Evolutionary conservation across 2,329 filamentous ascomycete genomes (phyloP), one percentile per base, ranked within the genome.

Genomic region (Aspergillus piperis): DNA sequence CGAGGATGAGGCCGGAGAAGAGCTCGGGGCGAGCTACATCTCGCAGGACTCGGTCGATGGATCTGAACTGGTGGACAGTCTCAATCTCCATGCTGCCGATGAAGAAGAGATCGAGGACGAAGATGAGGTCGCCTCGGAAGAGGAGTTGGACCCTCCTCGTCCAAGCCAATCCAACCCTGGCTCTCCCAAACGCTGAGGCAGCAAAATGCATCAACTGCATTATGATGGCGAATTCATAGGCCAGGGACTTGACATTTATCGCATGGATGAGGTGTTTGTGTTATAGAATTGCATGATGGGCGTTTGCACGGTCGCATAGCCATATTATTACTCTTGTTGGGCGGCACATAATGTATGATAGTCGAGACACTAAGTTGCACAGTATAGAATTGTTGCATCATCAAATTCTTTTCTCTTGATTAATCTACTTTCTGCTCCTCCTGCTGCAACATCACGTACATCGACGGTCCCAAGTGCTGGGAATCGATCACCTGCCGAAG

Each of bases 1-100:
- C 30, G 81, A 82, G 8, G 81, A 82, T 8, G 79, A 83, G 27
- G 81, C 79, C 1, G 83, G 84, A 2, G 83, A 84, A 17, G 80
- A 81, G 36, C 69, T 77, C 49, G 71, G 64, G 39, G 73, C 72
- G 57, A 77, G 73, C 58, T 76, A 70, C 48, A 66, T 77, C 38
- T 75, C 75, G 3, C 72, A 72, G 50, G 70, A 68, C 27, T 73
- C 54, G 70, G 79, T 82, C 11, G 83, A 85, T 50, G 76, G 83
- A 15, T 73, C 71, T 3, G 70, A 74, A 19, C 66, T 83, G 57
- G 65, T 66, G 7, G 73, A 85, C 4, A 81, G 82, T 21, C 71
- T 75, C 25, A 65, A 70, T 41, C 48, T 68, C 19, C 64, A 64
- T 11, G 64, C 68, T 30, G 62, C 64, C n/a, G 61, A 68, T 51